Evolutionary conservation across 169 alveolate genomes (phyloP).

Genomic region (Perkinsus chesapeaki): DNA sequence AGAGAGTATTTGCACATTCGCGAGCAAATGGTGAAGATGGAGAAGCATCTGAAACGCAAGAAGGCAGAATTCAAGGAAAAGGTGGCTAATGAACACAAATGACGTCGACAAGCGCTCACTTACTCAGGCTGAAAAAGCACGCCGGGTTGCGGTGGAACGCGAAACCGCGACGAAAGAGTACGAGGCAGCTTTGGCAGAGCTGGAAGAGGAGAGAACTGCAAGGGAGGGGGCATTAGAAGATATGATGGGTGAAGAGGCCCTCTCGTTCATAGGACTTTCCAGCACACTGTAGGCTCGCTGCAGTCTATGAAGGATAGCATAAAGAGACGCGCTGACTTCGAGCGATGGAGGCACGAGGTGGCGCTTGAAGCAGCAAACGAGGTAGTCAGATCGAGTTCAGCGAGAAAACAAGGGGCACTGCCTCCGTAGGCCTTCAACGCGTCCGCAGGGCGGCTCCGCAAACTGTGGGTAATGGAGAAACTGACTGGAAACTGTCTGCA

Average conservation of each 20-base stretch:
- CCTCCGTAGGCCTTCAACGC: conserved; percentile 24
- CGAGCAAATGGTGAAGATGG: conserved; percentile 20
- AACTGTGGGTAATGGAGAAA: conserved; percentile 30
- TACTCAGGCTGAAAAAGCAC: not conserved
- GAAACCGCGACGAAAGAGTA: conserved; percentile 15
- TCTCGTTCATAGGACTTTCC: not conserved
- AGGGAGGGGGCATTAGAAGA: conserved; percentile 22
- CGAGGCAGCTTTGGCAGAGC: conserved; percentile 15
- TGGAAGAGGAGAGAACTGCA: conserved; percentile 21
- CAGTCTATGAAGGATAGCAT: not conserved
- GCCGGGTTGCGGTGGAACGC: not conserved
- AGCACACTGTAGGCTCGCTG: not conserved
- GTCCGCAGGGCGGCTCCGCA: conserved; percentile 32
- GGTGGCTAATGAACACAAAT: not conserved
- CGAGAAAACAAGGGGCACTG: not conserved
- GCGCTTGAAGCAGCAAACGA: conserved; percentile 25
- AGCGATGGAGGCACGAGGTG: conserved; percentile 17
- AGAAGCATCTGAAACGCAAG: conserved; percentile 7
- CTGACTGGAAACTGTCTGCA: conserved; percentile 32
- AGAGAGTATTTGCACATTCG: conserved; percentile 25
- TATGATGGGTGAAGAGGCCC: not conserved
- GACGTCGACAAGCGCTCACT: not conserved
- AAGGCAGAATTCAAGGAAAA: conserved; percentile 21
- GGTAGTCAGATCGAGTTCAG: not conserved
- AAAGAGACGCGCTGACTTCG: conserved; percentile 25